Base-by-base conservation (phyloP, 768 basidiomycete species). In the Rhodotorula babjevae region DNA sequence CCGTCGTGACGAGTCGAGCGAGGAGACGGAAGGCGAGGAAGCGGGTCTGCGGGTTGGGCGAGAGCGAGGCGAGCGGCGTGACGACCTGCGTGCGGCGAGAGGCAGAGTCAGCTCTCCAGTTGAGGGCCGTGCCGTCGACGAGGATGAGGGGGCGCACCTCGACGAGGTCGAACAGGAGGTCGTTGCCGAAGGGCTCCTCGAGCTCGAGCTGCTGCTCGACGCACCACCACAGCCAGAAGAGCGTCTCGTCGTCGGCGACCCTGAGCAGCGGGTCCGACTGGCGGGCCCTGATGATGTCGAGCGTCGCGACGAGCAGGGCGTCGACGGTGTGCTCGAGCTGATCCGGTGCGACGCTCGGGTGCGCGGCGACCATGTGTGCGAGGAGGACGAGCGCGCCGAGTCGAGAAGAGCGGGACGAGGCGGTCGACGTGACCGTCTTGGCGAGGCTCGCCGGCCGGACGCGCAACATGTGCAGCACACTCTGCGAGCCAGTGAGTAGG, bases 21-120 rank as follows among this genome's bases (percentile, higher is more conserved):
- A 67, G 6, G n/a, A 67, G 66, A 50, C 58, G 58, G 59, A 52
- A 67, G 27, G 66, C 27, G 50, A 60, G 58, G 50, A 67, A 67
- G 58, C 66, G 66, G 27, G 47, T 61, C 10, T 14, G 27, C 2
- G 66, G 42, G 21, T 25, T 4, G 36, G 58, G 58, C 1, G 66
- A 67, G n/a, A 14, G 27, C 18, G 66, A 33, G 50, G 66, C 33
- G 66, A 61, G 66, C 18, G 66, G 50, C 3, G 58, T 61, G n/a
- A 67, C 47, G 47, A 59, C 16, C 66, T 67, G 66, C 29, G 33
- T 27, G 27, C 7, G 23, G 47, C 25, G 11, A 1, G 55, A 3
- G 1, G n/a, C 14, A 19, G n/a, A 21, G 52, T 33, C 19, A 14
- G 19, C 25, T 2, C 1, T 15, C 50, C 7, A 27, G 11, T 7